Conservation (phyloP, 768 basidiomycete species). For the Nidula microcarpa region DNA sequence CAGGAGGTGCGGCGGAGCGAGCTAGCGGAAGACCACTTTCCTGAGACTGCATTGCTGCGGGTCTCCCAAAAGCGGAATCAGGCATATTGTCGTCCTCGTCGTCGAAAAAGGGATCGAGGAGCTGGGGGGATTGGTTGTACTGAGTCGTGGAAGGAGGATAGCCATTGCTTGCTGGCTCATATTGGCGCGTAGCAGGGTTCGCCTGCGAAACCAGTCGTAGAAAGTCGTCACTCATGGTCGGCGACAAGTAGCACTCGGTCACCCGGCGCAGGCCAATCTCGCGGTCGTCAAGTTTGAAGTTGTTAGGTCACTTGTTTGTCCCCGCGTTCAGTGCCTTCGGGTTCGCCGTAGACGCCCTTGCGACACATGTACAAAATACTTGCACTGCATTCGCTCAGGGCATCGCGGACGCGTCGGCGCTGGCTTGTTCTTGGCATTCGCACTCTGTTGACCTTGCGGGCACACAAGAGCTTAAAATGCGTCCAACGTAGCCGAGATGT, state of each 20-base stretch:
- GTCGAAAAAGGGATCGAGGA: conserved; percentile 87
- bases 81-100: conserved; percentile 74
- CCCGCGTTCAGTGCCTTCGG: no score
- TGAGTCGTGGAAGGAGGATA: conserved; percentile 55
- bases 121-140: conserved; percentile 42
- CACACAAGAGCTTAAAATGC: no score
- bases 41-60: conserved; percentile 46
- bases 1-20: conserved; percentile 55
- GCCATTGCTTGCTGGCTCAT: conserved; percentile 49
- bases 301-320: no score
- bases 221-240: conserved; percentile 68
- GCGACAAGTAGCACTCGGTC: neutral
- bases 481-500: no score
- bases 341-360: no score
- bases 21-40: conserved; percentile 60
- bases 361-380: no score
- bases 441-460: no score
- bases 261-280: no score
- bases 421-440: no score
- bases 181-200: conserved; percentile 58
- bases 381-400: no score
- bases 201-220: conserved; percentile 67
- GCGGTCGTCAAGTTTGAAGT: no score
- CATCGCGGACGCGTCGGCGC: no score
- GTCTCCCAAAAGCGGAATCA: conserved; percentile 64